A percentile compares a stretch with the other conserved stretches of the same genome.
phyloP scores from a whole-genome alignment of 2,329 filamentous ascomycete genomes.

The Xylogone sp. region DNA sequence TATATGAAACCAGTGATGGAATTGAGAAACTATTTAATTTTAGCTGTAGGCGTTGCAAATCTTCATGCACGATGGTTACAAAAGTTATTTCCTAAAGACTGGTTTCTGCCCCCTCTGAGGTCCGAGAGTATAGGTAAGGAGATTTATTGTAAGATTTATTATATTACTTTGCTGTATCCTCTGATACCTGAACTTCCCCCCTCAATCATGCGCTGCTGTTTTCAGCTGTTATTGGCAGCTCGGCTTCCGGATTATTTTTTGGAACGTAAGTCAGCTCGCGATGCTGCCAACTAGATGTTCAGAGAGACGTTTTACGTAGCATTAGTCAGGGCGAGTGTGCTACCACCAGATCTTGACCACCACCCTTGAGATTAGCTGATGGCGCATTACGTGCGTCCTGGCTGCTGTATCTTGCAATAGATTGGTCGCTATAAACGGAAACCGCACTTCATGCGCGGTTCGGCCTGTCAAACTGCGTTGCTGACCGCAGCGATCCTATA shows the following conservation, averaged over 20 bases:
- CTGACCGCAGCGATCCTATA: neutral
- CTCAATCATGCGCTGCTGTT: neutral
- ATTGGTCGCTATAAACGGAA: too few relatives aligned
- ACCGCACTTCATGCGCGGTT: too few relatives aligned
- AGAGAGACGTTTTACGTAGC: neutral
- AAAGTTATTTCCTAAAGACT: neutral
- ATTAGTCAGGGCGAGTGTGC: neutral
- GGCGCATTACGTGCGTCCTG: too few relatives aligned
- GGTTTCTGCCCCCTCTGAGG: neutral
- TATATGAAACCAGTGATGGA: too few relatives aligned
- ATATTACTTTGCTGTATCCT: neutral
- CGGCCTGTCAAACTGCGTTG: too few relatives aligned
- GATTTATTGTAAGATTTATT: neutral
- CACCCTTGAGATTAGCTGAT: too few relatives aligned
- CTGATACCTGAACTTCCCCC: neutral
- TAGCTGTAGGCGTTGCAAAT: too few relatives aligned
- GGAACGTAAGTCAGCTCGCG: too few relatives aligned
- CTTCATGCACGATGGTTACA: neutral
- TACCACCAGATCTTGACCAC: neutral
- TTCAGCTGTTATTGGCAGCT: neutral
- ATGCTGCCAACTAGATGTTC: too few relatives aligned
- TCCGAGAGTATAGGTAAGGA: neutral
- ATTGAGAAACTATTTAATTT: too few relatives aligned
- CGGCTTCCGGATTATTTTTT: neutral
- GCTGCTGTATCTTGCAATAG: too few relatives aligned